Conservation (phyloP, 169 alveolate genomes). For the Cryptosporidium tyzzeri region DNA sequence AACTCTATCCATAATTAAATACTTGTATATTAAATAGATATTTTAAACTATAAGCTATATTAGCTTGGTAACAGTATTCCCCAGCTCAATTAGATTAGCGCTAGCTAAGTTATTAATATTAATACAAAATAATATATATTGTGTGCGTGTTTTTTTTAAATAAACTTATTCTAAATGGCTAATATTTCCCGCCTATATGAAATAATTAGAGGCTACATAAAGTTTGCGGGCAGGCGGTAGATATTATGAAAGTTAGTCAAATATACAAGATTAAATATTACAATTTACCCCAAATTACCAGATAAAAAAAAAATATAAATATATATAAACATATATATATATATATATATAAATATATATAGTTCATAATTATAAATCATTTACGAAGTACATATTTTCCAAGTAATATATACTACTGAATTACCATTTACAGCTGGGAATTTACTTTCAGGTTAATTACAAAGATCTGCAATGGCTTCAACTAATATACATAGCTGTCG, state of each 20-base stretch:
- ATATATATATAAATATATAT: no score
- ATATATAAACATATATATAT: no score
- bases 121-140: no score
- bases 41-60: no score
- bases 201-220: conserved; percentile 3
- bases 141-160: neutral
- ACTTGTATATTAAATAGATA: no score
- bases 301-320: neutral
- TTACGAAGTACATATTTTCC: neutral
- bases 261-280: neutral
- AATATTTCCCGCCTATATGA: conserved; percentile 9
- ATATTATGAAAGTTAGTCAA: neutral
- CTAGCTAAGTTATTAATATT: no score
- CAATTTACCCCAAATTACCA: neutral
- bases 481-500: neutral
- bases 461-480: neutral
- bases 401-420: no score
- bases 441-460: no score
- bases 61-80: no score
- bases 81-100: no score
- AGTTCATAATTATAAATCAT: neutral
- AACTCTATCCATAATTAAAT: no score
- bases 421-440: neutral
- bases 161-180: neutral
- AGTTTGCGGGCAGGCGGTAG: conserved; percentile 19